phyloP scores from a whole-genome alignment of 2,329 filamentous ascomycete genomes.

The Ophiostoma ips region DNA sequence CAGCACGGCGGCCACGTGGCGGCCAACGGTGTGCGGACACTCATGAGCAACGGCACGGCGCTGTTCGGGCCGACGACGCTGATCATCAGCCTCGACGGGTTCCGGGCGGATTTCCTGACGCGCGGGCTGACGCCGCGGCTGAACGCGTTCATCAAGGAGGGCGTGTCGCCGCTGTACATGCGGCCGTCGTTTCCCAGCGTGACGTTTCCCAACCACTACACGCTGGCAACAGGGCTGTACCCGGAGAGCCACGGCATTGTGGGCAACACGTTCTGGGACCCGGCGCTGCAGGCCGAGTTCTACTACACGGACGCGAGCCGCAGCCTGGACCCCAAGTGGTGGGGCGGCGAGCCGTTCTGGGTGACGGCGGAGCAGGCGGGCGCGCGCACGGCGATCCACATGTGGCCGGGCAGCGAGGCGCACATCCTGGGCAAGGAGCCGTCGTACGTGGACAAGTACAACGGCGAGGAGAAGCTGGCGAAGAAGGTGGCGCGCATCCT shows the following conservation, averaged over 20 bases:
- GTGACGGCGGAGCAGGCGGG: slow-evolving; percentile 76
- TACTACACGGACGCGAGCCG: slow-evolving; percentile 66
- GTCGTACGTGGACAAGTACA: slow-evolving; percentile 71
- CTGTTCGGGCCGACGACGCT: slow-evolving; percentile 86
- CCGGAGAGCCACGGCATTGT: slow-evolving; percentile 89
- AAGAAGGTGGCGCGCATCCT: slow-evolving; percentile 70
- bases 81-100: slow-evolving; percentile 86
- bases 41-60: slow-evolving; percentile 68
- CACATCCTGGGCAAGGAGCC: slow-evolving; percentile 64
- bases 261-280: slow-evolving; percentile 91
- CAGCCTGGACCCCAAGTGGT: slow-evolving; percentile 82
- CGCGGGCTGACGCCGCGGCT: slow-evolving; percentile 73
- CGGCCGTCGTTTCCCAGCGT: slow-evolving; percentile 87
- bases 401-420: slow-evolving; percentile 97
- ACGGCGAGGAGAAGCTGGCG: slow-evolving; percentile 58
- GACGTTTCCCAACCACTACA: slow-evolving; percentile 95
- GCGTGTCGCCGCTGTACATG: slow-evolving; percentile 88
- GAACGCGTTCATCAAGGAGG: slow-evolving; percentile 62
- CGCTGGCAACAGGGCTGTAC: slow-evolving; percentile 79
- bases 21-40: slow-evolving; percentile 11
- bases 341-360: slow-evolving; percentile 90
- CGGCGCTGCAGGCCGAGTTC: slow-evolving; percentile 61
- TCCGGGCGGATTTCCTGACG: slow-evolving; percentile 83
- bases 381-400: slow-evolving; percentile 72
- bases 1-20: slow-evolving; percentile 3